These are phyloP conservation scores for Wickerhamiella kurtzmanii DNA, from an alignment of 805 yeast genomes.

Conservation along the genomic window DNA sequence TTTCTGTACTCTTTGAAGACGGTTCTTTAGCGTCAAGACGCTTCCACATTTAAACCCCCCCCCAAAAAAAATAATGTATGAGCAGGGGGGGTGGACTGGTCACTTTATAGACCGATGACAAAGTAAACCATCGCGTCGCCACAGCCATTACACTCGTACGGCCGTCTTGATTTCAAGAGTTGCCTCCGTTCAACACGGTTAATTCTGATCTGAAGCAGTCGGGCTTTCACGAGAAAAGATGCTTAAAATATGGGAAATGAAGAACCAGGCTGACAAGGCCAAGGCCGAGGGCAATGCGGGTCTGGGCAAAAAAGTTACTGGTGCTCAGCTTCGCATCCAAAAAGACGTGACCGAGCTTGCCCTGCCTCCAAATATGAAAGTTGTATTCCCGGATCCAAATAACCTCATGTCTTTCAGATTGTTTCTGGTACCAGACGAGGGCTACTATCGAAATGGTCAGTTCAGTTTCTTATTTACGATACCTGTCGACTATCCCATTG, in stretches of 20 bases:
- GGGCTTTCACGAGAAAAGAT: too few relatives aligned
- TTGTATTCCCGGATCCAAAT: constrained; percentile 37
- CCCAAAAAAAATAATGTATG: background rate
- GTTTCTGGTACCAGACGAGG: constrained; percentile 51
- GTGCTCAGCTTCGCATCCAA: constrained; percentile 66
- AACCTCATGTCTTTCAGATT: constrained; percentile 53
- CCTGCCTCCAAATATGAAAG: constrained; percentile 43
- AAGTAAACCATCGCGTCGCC: background rate
- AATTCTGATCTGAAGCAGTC: too few relatives aligned
- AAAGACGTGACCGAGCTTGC: constrained; percentile 59
- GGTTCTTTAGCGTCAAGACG: constrained; percentile 1
- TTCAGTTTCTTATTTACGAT: constrained; percentile 57
- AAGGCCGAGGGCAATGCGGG: constrained; percentile 23
- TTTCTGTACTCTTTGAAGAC: background rate
- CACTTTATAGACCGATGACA: too few relatives aligned
- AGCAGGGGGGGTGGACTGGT: too few relatives aligned
- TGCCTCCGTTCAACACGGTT: too few relatives aligned
- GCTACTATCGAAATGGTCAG: constrained; percentile 54
- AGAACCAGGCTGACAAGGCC: constrained; percentile 40
- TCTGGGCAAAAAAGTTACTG: constrained; percentile 28
- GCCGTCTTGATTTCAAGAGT: too few relatives aligned
- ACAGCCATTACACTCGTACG: too few relatives aligned
- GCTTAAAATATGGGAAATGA: constrained; percentile 49
- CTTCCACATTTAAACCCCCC: constrained; percentile 1
- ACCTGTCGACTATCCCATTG: constrained; percentile 71